phyloP scores from a whole-genome alignment of 2,329 filamentous ascomycete species.

The Xenosphaeropsis pyriputrescens region DNA sequence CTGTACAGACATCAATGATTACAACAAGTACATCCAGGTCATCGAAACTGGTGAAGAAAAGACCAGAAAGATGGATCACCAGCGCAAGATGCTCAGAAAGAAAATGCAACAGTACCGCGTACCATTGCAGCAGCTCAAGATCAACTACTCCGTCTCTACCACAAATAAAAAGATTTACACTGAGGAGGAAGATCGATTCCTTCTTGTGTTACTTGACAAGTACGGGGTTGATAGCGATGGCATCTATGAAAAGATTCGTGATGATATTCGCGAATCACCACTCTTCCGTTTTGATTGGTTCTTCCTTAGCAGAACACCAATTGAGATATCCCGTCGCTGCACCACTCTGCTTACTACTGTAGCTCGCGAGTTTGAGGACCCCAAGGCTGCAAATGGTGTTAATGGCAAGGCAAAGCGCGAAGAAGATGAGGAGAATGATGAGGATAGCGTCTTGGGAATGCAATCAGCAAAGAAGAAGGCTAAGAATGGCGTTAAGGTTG shows the following conservation, averaged over 20 bases:
- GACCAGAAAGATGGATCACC: slow-evolving; percentile 75
- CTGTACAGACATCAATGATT: slow-evolving; percentile 81
- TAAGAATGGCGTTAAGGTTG: slow-evolving; percentile 66
- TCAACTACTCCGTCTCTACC: slow-evolving; percentile 97
- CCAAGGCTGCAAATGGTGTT: slow-evolving; percentile 27
- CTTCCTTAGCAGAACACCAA: slow-evolving; percentile 85
- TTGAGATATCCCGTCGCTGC: slow-evolving; percentile 84
- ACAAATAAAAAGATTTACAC: slow-evolving; percentile 99
- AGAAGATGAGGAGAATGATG: slow-evolving; percentile 74
- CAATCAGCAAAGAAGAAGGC: slow-evolving; percentile 89
- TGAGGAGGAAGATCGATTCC: slow-evolving; percentile 91
- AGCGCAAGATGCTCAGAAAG: slow-evolving; percentile 83
- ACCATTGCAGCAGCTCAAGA: slow-evolving; percentile 91
- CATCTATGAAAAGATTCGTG: slow-evolving; percentile 88
- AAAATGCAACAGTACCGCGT: slow-evolving; percentile 97
- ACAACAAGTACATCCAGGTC: slow-evolving; percentile 72
- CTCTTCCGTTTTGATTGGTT: slow-evolving; percentile 99
- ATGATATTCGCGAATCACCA: slow-evolving; percentile 88
- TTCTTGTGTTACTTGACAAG: slow-evolving; percentile 84
- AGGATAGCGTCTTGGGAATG: slow-evolving; percentile 65
- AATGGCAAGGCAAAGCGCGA: slow-evolving; percentile 63
- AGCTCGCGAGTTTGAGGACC: slow-evolving; percentile 80
- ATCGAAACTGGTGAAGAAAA: slow-evolving; percentile 92
- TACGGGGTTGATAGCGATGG: slow-evolving; percentile 83
- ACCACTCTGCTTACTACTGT: slow-evolving; percentile 90